Base-by-base conservation (phyloP, 208 protist genomes). In the Wallacemonas sp. region DNA sequence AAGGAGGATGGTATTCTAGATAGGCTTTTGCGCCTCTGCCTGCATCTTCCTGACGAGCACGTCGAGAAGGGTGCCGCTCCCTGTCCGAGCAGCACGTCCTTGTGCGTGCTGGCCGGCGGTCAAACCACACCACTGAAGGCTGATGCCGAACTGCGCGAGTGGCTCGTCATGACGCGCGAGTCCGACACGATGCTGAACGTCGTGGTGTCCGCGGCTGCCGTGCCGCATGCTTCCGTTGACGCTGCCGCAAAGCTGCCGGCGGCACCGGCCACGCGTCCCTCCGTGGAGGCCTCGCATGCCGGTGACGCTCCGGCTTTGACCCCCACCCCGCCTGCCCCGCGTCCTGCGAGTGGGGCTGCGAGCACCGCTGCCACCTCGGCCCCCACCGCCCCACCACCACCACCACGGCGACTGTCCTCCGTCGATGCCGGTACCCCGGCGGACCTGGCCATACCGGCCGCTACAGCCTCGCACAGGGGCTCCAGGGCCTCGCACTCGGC, bases 131-230 rank as follows among this genome's bases (percentile, higher is more conserved):
- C 49, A 32, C 48, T 87, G 1, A 52, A 49, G 22, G 48, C 61
- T n/a, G 74, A 81, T 38, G 68, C 59, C 12, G 54, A 67, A 2
- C 68, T 87, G 25, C 76, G 73, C 0, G 81, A 87, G 33, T 77
- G 78, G 81, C 26, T 83, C 10, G 81, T 75, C 48, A 54, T 87
- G 23, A 29, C 81, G 26, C 61, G 65, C 4, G 81, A 87, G 66
- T 71, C 81, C 2, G 32, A 28, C 22, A 5, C 41, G 3, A 36
- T 61, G 32, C 67, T 73, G 25, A 61, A 22, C 16, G 39, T 73
- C 18, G 20, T 42, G n/a, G 18, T 73, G 12, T 33, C 52, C 32
- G 10, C 31, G 45, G 71, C 0, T 14, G 16, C n/a, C 11, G 23
- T 5, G 10, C 16, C 48, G 16, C 7, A 48, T 39, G 36, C 36